Conservation (phyloP, 306 rosid genomes). For the Prunus persica region Prunus_persica_NCBIv2 NC_034013.1:14426501-14427000, state of each 20-base stretch:
- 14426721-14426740: neutral
- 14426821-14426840: neutral
- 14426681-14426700: conserved; percentile 38
- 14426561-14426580: conserved; percentile 66
- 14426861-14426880: neutral
- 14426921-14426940: neutral
- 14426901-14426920: neutral
- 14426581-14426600: conserved; percentile 81
- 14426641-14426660: conserved; percentile 63
- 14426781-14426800: neutral
- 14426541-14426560: conserved; percentile 79
- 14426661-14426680: conserved; percentile 93
- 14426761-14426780: neutral
- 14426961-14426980: neutral
- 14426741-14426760: neutral
- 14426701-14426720: conserved; percentile 1
- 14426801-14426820: neutral
- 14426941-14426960: neutral
- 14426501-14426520: conserved; percentile 69
- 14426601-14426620: conserved; percentile 94
- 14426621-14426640: conserved; percentile 94
- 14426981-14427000: conserved; percentile 57
- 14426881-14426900: neutral
- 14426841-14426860: neutral
- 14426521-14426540: conserved; percentile 88